These are phyloP conservation scores for Pyracantha coccinea DNA, from an alignment of 331 rosid genomes.

Conservation along the genomic window DNA sequence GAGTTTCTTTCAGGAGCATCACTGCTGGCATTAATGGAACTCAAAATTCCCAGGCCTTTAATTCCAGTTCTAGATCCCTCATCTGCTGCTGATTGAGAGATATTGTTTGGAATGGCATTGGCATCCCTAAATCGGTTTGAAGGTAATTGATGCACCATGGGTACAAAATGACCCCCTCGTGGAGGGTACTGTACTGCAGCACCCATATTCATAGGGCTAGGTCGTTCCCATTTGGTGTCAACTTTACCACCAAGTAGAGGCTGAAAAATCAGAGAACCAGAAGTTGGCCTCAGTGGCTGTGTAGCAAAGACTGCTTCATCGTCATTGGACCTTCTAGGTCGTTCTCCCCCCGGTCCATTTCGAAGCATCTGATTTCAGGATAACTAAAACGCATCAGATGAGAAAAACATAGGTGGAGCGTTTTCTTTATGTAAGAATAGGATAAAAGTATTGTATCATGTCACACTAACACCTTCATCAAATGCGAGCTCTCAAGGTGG, in stretches of 20 bases:
- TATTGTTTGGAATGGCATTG: conserved; percentile 60
- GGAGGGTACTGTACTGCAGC: conserved; percentile 58
- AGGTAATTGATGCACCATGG: conserved; percentile 52
- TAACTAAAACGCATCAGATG: conserved; percentile 14
- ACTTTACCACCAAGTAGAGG: conserved; percentile 47
- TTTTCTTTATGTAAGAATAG: conserved; percentile 1
- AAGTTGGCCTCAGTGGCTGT: conserved; percentile 59
- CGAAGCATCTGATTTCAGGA: conserved; percentile 49
- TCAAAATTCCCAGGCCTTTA: conserved; percentile 77
- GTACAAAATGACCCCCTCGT: conserved; percentile 47
- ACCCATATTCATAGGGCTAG: conserved; percentile 56
- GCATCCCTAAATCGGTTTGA: conserved; percentile 61
- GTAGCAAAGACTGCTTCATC: conserved; percentile 54
- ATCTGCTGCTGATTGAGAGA: conserved; percentile 90
- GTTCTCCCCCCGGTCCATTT: conserved; percentile 65
- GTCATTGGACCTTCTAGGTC: conserved; percentile 60
- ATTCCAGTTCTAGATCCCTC: conserved; percentile 98
- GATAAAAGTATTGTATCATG: not conserved
- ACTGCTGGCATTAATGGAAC: conserved; percentile 40
- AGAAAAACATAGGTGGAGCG: not conserved
- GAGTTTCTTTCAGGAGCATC: conserved; percentile 50
- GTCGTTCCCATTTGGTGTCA: conserved; percentile 70
- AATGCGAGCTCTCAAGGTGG: conserved; percentile 59
- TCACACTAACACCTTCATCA: conserved; percentile 60
- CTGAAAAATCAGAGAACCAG: conserved; percentile 56